Base-by-base conservation (phyloP, 208 protist species). In the Wallacemonas sp. region DNA sequence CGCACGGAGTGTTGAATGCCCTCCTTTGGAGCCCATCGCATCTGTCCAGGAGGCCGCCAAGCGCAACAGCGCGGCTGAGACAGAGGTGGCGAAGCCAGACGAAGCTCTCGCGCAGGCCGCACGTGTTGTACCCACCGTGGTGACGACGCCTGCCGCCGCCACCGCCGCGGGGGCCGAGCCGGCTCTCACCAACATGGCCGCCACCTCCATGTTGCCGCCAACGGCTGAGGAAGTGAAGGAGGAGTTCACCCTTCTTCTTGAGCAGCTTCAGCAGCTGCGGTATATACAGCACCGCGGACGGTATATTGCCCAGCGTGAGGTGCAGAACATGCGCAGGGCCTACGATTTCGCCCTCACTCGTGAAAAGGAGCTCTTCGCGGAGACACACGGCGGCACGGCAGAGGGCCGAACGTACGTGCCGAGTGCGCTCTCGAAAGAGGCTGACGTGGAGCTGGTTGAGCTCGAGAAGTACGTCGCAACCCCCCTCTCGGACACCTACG, bases 401-500 rank as follows among this genome's bases (percentile, higher is more conserved):
- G 45, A 11, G 11, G 63, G 61, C 15, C 62, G 58, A 12, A 58
- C 58, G n/a, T 39, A 22, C 24, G 33, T 33, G 26, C 56, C 26
- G 22, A 39, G 21, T 19, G 4, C 12, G 33, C 19, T 58, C 30
- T 1, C 60, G 0, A 83, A 77, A 46, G 62, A 59, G 5, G 58
- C 62, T 0, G 74, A 34, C 6, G 81, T 68, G 17, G 68, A 90
- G 41, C 77, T 92, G 5, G 19, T 24, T 14, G 46, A 74, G 49
- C 59, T 93, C 24, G 86, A 93, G 63, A 55, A 66, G 28, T 80
- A 88, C 69, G 82, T 88, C 8, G 34, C 26, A 5, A 61, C 53
- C 14, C 61, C 62, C 15, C 62, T 55, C 24, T 79, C 79, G 1
- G 45, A 31, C 28, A 76, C 72, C 30, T 72, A 69, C 22, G 70